phyloP scores from a whole-genome alignment of 2,329 filamentous ascomycete species.

The Neofusicoccum sp. region DNA sequence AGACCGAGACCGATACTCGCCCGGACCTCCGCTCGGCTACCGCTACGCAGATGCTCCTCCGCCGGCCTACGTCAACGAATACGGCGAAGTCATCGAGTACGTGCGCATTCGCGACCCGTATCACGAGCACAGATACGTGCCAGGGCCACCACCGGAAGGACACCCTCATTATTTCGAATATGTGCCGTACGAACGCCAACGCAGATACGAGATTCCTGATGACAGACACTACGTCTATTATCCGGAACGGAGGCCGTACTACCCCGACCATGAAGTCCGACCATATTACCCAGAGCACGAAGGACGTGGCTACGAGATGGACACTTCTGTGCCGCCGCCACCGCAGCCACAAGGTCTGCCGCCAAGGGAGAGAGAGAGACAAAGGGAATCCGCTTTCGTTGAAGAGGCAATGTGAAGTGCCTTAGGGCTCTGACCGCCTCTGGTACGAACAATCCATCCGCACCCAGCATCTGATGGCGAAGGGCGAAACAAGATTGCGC shows the following conservation, averaged over 20 bases:
- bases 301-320: background rate
- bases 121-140: background rate
- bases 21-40: constrained; percentile 11
- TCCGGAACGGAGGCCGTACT: constrained; percentile 1
- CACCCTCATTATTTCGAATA: constrained; percentile 4
- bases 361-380: background rate
- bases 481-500: background rate
- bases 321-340: background rate
- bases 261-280: background rate
- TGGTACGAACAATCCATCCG: background rate
- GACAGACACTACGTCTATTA: constrained; percentile 13
- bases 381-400: background rate
- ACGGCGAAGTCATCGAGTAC: constrained; percentile 17
- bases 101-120: constrained; percentile 16
- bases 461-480: background rate
- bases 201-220: background rate
- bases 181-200: constrained; percentile 8
- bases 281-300: background rate
- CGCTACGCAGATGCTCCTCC: constrained; percentile 4
- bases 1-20: constrained; percentile 8
- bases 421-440: background rate
- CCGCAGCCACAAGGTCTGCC: background rate
- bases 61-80: constrained; percentile 16
- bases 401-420: background rate
- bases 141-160: background rate